Percentiles rank a stretch among this genome's conserved stretches.
Evolutionary conservation across 257 asterid genomes (phyloP).

Genomic region (Henckelia pumila): DNA sequence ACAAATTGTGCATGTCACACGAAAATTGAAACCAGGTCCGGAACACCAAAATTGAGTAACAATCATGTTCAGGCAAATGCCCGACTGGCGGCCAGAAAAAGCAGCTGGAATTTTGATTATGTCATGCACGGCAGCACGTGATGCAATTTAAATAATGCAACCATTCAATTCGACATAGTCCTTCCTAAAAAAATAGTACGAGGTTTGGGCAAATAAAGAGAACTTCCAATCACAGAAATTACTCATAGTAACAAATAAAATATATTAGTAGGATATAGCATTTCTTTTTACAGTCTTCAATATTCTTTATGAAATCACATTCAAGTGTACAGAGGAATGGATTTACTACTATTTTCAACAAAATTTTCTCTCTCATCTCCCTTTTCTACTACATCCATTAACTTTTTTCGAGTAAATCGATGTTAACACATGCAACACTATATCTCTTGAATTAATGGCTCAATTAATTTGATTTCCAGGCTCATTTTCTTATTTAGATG

Average conservation of each 20-base stretch:
- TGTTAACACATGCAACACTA: neutral
- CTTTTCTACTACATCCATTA: too few relatives aligned
- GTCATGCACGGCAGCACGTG: neutral
- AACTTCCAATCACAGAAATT: neutral
- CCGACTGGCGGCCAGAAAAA: neutral
- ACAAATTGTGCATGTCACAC: neutral
- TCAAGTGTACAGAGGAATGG: neutral
- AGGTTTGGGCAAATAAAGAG: neutral
- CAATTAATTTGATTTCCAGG: neutral
- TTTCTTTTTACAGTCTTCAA: neutral
- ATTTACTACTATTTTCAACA: neutral
- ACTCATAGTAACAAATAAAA: neutral
- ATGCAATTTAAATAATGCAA: neutral
- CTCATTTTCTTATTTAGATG: neutral
- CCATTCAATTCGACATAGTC: neutral
- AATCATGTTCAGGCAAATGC: neutral
- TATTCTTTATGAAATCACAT: neutral
- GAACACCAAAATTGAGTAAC: neutral
- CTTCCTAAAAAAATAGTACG: neutral
- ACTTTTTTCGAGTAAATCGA: neutral
- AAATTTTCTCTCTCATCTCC: neutral
- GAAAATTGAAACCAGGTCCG: neutral
- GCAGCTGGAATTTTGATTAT: neutral
- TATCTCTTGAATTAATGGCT: neutral
- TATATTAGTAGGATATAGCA: too few relatives aligned